Base-by-base conservation (phyloP, 495 filamentous ascomycete species). In the Tetracladium setigerum region DNA sequence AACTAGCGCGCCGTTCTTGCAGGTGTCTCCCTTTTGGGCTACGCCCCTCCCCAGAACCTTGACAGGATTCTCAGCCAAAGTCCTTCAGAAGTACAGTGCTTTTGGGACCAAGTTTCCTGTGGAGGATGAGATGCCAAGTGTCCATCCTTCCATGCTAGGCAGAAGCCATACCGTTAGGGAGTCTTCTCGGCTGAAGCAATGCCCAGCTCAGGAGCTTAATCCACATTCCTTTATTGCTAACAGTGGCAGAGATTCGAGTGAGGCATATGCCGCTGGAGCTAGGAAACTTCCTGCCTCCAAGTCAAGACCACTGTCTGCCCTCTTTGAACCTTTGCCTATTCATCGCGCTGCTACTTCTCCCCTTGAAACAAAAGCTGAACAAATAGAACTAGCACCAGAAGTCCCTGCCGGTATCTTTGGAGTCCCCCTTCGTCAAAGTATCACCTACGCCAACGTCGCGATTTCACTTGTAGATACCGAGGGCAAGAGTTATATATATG, bases 391-490 rank as follows among this genome's bases (percentile, higher is more conserved):
- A 34, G 19, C 41, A 58, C 43, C 22, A 19, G 52, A 53, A 36
- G 40, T 31, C 34, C 42, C 50, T 15, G 30, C 53, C 8, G 54
- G 53, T 27, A 98, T 98, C 44, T 98, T 98, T 64, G 91, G 91
- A 38, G 79, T 98, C n/a, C 88, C 92, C 1, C 79, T 99, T 38
- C 85, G 87, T 49, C 80, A 85, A 53, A 96, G 91, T 70, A 99
- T 99, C 64, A 84, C 87, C 27, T 99, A 99, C 61, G 92, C 92
- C 46, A 99, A 99, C 65, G 92, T 99, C 52, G 92, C 92, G 42
- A 99, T 99, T 56, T 96, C 90, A 42, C 78, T 99, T 30, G 85
- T 87, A 51, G 87, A 96, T 63, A 84, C 85, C 41, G 77, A 89
- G 45, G 92, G 91, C 13, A 79, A 90, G 59, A 95, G 89, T 63